Base-by-base conservation (phyloP, 352 stramenopile species). In the Globisporangium nodosum region DNA sequence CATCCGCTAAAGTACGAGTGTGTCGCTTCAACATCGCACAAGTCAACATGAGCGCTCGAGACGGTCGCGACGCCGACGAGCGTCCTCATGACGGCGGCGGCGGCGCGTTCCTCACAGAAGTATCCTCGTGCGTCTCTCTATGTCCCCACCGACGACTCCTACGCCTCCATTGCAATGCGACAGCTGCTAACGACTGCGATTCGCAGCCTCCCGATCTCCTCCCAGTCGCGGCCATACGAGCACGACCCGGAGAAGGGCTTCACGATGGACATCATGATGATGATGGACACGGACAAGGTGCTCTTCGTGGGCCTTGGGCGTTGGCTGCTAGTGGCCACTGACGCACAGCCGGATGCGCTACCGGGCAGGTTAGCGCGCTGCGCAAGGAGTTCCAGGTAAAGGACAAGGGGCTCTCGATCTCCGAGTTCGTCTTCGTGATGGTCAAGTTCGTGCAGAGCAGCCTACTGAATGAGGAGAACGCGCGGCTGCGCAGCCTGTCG, bases 221-320 rank as follows among this genome's bases (percentile, higher is more conserved):
- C 58, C 24, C 24, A 27, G 48, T 37, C 47, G 13, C 64, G 76
- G 13, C 74, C 77, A 50, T 92, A 92, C 67, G 78, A 89, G 47
- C 66, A 85, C 49, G 81, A 92, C 42, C 81, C 79, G 3, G 81
- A 94, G 52, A 90, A 90, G 45, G 84, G 80, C 21, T 92, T 94
- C 58, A 90, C 83, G n/a, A 88, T 90, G 73, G 88, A 96, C 69
- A 95, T 96, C 68, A 95, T 96, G 88, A 94, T 94, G 85, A 88
- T 91, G 69, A 87, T 96, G 71, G 82, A 96, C 68, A 93, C 89
- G 68, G 78, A 90, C 40, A 96, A 96, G 60, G 73, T 67, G 42
- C 31, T 30, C 5, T 33, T 2, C 5, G 11, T 5, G n/a, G 18
- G n/a, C 8, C 16, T 16, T 54, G 33, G 18, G 3, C 16, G 18